Conservation (phyloP, 805 yeast species). For the Candida verbasci region DNA sequence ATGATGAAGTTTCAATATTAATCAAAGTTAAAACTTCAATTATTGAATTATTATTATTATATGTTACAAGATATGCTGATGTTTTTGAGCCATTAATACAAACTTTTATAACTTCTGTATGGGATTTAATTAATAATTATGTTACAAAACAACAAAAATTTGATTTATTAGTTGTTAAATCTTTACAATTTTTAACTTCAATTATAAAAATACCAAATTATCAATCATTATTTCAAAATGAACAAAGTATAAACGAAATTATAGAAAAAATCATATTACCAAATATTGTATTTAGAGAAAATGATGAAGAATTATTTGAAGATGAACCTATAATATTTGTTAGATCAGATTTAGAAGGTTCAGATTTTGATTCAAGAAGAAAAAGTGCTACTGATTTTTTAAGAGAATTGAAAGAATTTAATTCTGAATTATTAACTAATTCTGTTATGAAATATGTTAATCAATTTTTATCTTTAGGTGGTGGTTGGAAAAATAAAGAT, state of each 20-base stretch:
- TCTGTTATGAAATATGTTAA: slow-evolving; percentile 71
- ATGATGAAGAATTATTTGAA: slow-evolving; percentile 90
- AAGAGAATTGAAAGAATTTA: slow-evolving; percentile 76
- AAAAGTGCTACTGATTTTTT: slow-evolving; percentile 90
- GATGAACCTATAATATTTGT: slow-evolving; percentile 95
- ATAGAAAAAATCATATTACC: slow-evolving; percentile 84
- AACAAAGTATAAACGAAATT: slow-evolving; percentile 62
- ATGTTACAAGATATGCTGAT: slow-evolving; percentile 88
- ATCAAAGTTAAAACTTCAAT: slow-evolving; percentile 76
- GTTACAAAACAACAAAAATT: slow-evolving; percentile 69
- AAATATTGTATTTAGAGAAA: slow-evolving; percentile 76
- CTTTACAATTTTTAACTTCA: slow-evolving; percentile 77
- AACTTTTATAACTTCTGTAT: slow-evolving; percentile 73
- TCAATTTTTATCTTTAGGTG: slow-evolving; percentile 45
- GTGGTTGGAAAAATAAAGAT: slow-evolving; percentile 82
- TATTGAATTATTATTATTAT: slow-evolving; percentile 79
- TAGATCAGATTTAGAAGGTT: slow-evolving; percentile 90
- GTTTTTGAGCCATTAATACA: slow-evolving; percentile 77
- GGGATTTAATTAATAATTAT: slow-evolving; percentile 64
- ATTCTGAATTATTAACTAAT: slow-evolving; percentile 69
- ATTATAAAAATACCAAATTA: slow-evolving; percentile 69
- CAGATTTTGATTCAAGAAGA: slow-evolving; percentile 89
- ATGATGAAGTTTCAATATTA: slow-evolving; percentile 63
- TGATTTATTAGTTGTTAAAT: slow-evolving; percentile 78
- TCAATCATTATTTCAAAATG: slow-evolving; percentile 57